Evolutionary conservation across 805 yeast species (phyloP).

Genomic region (Yarrowia sp.): DNA sequence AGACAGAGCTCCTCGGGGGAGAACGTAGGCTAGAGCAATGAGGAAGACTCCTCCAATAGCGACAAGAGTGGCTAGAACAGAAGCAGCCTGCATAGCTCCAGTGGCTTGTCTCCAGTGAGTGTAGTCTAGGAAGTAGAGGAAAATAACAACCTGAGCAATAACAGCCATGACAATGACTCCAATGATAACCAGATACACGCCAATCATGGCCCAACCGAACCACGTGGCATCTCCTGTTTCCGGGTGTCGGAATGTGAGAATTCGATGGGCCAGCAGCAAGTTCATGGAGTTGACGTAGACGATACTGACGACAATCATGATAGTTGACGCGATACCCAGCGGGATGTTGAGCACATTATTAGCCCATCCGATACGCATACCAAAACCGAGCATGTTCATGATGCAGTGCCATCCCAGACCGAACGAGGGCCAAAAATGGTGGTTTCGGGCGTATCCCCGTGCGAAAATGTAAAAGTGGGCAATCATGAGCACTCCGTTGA

Average conservation of each 20-base stretch:
- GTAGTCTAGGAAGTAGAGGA: constrained; percentile 53
- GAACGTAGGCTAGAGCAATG: constrained; percentile 49
- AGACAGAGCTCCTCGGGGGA: constrained; percentile 17
- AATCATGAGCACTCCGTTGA: constrained; percentile 49
- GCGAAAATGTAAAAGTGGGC: constrained; percentile 49
- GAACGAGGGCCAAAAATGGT: constrained; percentile 55
- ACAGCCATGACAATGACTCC: constrained; percentile 65
- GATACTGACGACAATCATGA: constrained; percentile 56
- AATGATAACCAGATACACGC: constrained; percentile 52
- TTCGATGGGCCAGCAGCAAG: constrained; percentile 65
- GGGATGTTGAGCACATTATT: constrained; percentile 47
- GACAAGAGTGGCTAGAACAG: constrained; percentile 49
- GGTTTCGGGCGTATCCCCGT: constrained; percentile 35
- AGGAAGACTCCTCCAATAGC: constrained; percentile 53
- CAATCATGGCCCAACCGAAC: constrained; percentile 48
- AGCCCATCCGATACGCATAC: constrained; percentile 59
- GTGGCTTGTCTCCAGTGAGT: constrained; percentile 50
- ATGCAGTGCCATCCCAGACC: constrained; percentile 55
- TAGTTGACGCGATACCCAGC: constrained; percentile 56
- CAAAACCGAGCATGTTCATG: constrained; percentile 57
- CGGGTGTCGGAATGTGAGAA: constrained; percentile 77
- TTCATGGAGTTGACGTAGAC: constrained; percentile 59
- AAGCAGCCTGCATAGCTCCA: constrained; percentile 53
- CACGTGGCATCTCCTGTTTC: constrained; percentile 54
- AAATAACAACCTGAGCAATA: constrained; percentile 62